Conservation (phyloP, 352 stramenopile species). For the Globisporangium iwayamae region DNA sequence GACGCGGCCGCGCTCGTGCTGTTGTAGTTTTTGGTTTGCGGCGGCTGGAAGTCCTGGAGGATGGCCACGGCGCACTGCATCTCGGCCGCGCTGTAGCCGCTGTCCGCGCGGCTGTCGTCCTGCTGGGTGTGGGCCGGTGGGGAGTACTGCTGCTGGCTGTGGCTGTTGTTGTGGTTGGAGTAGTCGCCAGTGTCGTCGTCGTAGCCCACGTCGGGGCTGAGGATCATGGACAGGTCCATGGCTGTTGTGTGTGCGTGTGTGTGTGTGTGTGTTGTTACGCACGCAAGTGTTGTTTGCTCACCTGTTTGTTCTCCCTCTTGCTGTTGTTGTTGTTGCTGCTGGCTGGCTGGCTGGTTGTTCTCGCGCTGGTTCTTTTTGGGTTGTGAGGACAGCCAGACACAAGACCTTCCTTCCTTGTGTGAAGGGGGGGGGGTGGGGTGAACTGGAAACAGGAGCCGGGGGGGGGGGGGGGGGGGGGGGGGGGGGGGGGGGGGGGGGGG, state of each 20-base stretch:
- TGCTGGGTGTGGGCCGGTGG: neutral
- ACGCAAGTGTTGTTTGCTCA: conserved; percentile 7
- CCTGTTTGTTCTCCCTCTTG: conserved; percentile 3
- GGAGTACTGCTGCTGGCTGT: conserved; percentile 7
- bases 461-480: too few relatives aligned
- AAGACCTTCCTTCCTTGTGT: conserved; percentile 5
- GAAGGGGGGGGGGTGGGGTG: conserved; percentile 4
- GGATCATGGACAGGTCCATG: conserved; percentile 57
- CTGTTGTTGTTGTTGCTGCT: neutral
- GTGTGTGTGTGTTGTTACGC: neutral
- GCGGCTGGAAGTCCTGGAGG: conserved; percentile 54
- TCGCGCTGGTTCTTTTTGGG: conserved; percentile 14
- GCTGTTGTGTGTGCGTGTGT: conserved; percentile 7
- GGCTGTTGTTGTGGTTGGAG: neutral
- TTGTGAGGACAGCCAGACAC: conserved; percentile 12
- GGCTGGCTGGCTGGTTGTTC: conserved; percentile 8
- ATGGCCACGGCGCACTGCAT: conserved; percentile 61
- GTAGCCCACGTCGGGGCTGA: conserved; percentile 38
- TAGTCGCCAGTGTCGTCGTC: conserved; percentile 12
- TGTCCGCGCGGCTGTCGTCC: conserved; percentile 1
- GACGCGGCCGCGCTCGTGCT: neutral
- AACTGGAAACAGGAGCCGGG: conserved; percentile 42
- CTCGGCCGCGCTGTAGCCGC: conserved; percentile 45
- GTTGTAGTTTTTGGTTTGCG: conserved; percentile 12
- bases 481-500: too few relatives aligned